Percentiles rank a stretch among this genome's conserved stretches.
Evolutionary conservation across 495 filamentous ascomycete species (phyloP).

Genomic region (Chaetomium fimeti): DNA sequence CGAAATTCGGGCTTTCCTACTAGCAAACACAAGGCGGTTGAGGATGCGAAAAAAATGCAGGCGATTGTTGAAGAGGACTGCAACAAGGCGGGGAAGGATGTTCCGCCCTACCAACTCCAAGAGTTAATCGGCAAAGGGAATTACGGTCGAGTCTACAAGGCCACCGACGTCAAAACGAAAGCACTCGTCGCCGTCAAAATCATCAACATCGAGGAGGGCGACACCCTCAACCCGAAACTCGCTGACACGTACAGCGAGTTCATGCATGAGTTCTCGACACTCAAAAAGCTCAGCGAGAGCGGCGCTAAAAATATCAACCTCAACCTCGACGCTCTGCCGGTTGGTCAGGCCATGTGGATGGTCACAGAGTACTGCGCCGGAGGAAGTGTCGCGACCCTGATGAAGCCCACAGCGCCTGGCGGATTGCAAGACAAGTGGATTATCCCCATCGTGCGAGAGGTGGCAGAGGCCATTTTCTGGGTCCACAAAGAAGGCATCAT

Average conservation of each 20-base stretch:
- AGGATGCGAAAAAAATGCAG: conserved; percentile 58
- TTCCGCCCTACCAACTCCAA: conserved; percentile 67
- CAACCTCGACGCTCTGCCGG: conserved; percentile 79
- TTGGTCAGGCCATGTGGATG: conserved; percentile 90
- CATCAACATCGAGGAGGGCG: conserved; percentile 86
- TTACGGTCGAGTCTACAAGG: conserved; percentile 93
- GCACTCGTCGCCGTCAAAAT: conserved; percentile 88
- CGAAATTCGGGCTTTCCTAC: conserved; percentile 41
- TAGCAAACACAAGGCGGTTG: conserved; percentile 49
- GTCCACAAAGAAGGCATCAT: conserved; percentile 92
- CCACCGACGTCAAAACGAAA: conserved; percentile 55
- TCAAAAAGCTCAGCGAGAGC: conserved; percentile 78
- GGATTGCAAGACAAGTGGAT: conserved; percentile 88
- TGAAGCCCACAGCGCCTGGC: conserved; percentile 61
- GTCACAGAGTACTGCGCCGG: conserved; percentile 94
- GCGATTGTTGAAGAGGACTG: conserved; percentile 49
- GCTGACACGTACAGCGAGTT: conserved; percentile 80
- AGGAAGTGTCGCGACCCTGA: conserved; percentile 87
- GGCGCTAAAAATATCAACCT: conserved; percentile 89
- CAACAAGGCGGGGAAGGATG: conserved; percentile 46
- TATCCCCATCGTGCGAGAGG: conserved; percentile 82
- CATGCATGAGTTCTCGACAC: conserved; percentile 81
- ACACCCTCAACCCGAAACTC: conserved; percentile 70
- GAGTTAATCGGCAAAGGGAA: conserved; percentile 96
- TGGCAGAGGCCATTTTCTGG: conserved; percentile 77